A percentile compares a stretch with the other conserved stretches of the same genome.
Evolutionary conservation across 2,329 filamentous ascomycete genomes (phyloP).

Genomic region (Teratosphaeria destructans): DNA sequence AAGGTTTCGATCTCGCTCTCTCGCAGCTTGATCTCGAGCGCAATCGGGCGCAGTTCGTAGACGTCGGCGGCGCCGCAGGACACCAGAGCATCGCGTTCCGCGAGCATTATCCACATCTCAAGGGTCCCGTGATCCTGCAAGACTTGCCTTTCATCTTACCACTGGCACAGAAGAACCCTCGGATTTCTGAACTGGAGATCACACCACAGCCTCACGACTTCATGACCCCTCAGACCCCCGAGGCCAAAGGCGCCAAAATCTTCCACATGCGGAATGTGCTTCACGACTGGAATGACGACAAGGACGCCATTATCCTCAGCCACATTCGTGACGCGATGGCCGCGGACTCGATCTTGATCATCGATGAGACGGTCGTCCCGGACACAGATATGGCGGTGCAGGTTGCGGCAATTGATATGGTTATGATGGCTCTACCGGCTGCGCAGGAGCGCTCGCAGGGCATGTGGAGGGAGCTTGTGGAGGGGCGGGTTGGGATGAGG

Average conservation of each 20-base stretch:
- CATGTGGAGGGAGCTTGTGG: neutral
- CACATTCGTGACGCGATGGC: constrained; percentile 6
- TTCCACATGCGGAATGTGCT: constrained; percentile 17
- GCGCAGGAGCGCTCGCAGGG: constrained; percentile 2
- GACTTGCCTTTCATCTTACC: constrained; percentile 2
- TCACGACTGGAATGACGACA: constrained; percentile 15
- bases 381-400: constrained; percentile 5
- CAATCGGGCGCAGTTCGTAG: neutral
- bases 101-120: constrained; percentile 1
- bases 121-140: constrained; percentile 3
- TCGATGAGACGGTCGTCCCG: constrained; percentile 7
- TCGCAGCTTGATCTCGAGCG: neutral
- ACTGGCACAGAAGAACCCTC: constrained; percentile 1
- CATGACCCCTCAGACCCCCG: constrained; percentile 5
- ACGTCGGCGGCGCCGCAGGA: neutral
- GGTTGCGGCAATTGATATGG: constrained; percentile 8
- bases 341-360: constrained; percentile 4
- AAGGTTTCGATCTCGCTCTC: neutral
- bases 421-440: constrained; percentile 8
- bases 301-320: constrained; percentile 3
- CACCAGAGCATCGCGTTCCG: neutral
- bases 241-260: constrained; percentile 8
- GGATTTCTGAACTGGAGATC: constrained; percentile 4
- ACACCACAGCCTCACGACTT: constrained; percentile 8
- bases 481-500: neutral